These are phyloP conservation scores for Litchi chinensis DNA, from an alignment of 345 rosid genomes.

Conservation along the genomic window DNA sequence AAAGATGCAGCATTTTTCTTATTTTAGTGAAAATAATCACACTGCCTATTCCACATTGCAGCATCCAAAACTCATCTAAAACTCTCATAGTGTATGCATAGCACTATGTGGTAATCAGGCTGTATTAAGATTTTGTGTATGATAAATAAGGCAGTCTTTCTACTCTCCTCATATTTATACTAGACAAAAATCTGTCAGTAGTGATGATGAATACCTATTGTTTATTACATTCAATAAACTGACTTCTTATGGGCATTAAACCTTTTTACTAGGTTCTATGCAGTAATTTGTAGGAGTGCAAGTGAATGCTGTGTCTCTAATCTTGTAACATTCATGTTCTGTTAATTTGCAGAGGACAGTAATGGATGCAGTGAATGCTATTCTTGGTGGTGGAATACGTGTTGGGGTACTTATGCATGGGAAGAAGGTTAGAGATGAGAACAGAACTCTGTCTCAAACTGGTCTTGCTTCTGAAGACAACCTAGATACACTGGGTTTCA, in stretches of 20 bases:
- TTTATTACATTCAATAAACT: background rate
- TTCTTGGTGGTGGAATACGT: constrained; percentile 72
- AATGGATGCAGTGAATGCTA: constrained; percentile 76
- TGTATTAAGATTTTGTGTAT: background rate
- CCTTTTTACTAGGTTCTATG: background rate
- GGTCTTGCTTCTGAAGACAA: constrained; percentile 73
- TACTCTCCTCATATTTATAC: background rate
- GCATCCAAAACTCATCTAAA: background rate
- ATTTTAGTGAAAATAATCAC: no score
- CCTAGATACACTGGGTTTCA: constrained; percentile 68
- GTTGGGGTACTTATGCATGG: constrained; percentile 85
- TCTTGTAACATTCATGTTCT: constrained; percentile 1
- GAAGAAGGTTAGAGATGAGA: constrained; percentile 90
- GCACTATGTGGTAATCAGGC: background rate
- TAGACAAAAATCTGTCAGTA: no score
- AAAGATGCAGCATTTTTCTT: background rate
- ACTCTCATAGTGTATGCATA: background rate
- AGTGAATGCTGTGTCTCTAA: constrained; percentile 9
- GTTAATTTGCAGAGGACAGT: constrained; percentile 61
- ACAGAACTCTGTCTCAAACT: constrained; percentile 66
- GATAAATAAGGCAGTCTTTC: background rate
- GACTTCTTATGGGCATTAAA: background rate
- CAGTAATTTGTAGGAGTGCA: background rate
- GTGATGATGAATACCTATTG: no score
- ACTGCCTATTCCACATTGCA: no score